Conservation (phyloP, 208 protist species). For the Leishmania arabica region DNA sequence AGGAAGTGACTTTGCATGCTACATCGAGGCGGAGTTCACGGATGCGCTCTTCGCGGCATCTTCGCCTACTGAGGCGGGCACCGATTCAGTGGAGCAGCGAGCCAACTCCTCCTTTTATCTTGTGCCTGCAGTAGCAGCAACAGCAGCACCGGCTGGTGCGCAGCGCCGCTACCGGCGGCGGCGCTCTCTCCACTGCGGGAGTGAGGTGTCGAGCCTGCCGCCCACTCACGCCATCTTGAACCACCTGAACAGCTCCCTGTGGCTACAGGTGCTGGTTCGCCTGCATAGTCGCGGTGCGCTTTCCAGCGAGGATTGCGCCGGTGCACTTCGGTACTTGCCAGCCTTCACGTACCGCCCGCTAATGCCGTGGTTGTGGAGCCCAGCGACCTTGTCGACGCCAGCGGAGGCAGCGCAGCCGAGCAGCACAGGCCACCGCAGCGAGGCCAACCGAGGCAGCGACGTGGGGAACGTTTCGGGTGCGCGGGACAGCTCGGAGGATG, state of each 20-base stretch:
- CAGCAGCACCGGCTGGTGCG: neutral
- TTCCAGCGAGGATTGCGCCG: conserved; percentile 30
- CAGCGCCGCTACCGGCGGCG: neutral
- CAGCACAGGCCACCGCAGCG: too few relatives aligned
- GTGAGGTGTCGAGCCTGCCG: conserved; percentile 13
- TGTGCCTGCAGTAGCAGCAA: neutral
- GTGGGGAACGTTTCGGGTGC: neutral
- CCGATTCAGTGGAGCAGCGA: neutral
- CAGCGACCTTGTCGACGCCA: neutral
- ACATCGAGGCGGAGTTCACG: conserved; percentile 19
- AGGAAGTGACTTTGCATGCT: conserved; percentile 15
- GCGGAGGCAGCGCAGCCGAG: neutral
- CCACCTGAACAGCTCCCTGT: conserved; percentile 39
- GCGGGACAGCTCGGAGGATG: neutral
- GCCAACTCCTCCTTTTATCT: neutral
- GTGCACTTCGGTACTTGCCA: conserved; percentile 44
- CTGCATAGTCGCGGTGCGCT: conserved; percentile 53
- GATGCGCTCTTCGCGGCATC: conserved; percentile 17
- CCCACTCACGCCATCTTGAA: conserved; percentile 33
- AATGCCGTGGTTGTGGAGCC: conserved; percentile 63
- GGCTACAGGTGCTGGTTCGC: conserved; percentile 40
- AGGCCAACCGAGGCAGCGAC: neutral
- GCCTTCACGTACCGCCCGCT: conserved; percentile 40
- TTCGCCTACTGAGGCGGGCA: neutral
- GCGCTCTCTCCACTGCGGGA: conserved; percentile 21